Evolutionary conservation across 1,139 yeast genomes (phyloP).

Genomic region (Geotrichum bryndzae): DNA sequence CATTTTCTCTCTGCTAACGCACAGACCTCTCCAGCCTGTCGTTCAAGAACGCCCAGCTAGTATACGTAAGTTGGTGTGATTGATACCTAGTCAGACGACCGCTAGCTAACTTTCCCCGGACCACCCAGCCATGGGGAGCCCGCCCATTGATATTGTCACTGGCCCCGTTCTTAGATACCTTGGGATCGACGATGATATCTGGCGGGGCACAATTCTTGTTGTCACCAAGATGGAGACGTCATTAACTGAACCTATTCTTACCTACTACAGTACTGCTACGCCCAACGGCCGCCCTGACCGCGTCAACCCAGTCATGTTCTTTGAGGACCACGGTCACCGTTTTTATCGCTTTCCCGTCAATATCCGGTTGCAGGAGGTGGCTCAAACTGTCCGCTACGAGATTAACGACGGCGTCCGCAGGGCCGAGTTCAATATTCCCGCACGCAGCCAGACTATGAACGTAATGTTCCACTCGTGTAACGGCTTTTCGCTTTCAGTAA

Average conservation of each 20-base stretch:
- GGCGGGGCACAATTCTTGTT: constrained; percentile 60
- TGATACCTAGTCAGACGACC: neutral
- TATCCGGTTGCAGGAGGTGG: constrained; percentile 28
- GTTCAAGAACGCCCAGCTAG: constrained; percentile 2
- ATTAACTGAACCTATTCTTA: constrained; percentile 1
- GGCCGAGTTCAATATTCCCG: constrained; percentile 53
- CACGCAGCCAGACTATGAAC: constrained; percentile 60
- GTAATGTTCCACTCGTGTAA: constrained; percentile 81
- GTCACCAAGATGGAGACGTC: constrained; percentile 45
- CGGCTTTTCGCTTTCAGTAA: constrained; percentile 79
- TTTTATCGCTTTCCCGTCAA: constrained; percentile 62
- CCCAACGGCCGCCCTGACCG: neutral
- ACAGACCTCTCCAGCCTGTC: no score
- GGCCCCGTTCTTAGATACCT: constrained; percentile 73
- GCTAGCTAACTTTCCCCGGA: constrained; percentile 2
- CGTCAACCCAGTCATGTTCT: constrained; percentile 26
- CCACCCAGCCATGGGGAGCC: constrained; percentile 25
- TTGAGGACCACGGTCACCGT: constrained; percentile 44
- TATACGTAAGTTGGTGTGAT: constrained; percentile 2
- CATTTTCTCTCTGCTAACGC: no score
- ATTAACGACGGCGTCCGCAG: constrained; percentile 45
- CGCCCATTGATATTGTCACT: constrained; percentile 49
- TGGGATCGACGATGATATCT: constrained; percentile 51
- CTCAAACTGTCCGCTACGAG: constrained; percentile 11
- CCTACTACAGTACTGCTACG: neutral